These are phyloP conservation scores for Picochlorum sp. DNA, from an alignment of 139 green algal genomes.

Conservation along the genomic window DNA sequence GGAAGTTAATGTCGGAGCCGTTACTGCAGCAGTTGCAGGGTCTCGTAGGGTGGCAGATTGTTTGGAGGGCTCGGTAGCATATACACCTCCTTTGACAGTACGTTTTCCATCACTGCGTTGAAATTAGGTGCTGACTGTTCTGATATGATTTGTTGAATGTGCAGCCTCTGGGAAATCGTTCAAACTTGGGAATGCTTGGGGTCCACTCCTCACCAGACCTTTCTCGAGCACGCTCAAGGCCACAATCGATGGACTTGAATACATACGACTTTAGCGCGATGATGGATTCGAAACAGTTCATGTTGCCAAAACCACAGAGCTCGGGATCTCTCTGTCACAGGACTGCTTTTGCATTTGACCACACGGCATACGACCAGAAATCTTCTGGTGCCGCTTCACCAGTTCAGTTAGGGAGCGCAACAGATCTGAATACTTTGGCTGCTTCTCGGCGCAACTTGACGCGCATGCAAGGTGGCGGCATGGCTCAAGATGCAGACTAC, in stretches of 20 bases:
- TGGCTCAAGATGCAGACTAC: too few species aligned
- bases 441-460: too few species aligned
- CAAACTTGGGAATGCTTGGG: neutral
- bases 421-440: too few species aligned
- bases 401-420: too few species aligned
- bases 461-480: too few species aligned
- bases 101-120: neutral
- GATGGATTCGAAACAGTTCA: neutral
- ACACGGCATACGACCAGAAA: too few species aligned
- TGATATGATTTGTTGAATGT: slow-evolving; percentile 1
- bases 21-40: slow-evolving; percentile 11
- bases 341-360: too few species aligned
- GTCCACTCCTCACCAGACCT: slow-evolving; percentile 23
- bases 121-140: neutral
- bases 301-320: neutral
- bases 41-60: slow-evolving; percentile 5
- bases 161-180: neutral
- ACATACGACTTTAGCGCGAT: neutral
- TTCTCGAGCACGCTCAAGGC: neutral
- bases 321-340: too few species aligned
- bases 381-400: too few species aligned
- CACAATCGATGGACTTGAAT: neutral
- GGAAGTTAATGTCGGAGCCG: slow-evolving; percentile 39
- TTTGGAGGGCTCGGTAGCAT: slow-evolving; percentile 1
- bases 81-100: slow-evolving; percentile 7